These are phyloP conservation scores for Parietichytrium sp. DNA, from an alignment of 108 stramenopile genomes.

Conservation along the genomic window DNA sequence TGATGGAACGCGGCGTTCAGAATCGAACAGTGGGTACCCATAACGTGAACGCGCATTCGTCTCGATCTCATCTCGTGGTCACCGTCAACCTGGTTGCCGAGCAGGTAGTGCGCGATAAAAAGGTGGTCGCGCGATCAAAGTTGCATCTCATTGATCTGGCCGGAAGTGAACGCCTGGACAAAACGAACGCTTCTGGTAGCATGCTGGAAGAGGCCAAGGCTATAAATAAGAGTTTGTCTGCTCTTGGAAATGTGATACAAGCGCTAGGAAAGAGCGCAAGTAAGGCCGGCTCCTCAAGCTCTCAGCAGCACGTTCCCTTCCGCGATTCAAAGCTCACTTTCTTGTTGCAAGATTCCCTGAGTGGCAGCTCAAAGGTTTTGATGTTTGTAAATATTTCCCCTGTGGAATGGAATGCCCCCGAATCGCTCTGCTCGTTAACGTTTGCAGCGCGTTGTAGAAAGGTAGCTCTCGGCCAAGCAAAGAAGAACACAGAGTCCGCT, in stretches of 20 bases:
- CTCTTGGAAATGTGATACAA: constrained; percentile 65
- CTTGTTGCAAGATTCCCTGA: constrained; percentile 76
- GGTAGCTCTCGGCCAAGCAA: constrained; percentile 51
- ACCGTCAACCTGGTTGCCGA: constrained; percentile 47
- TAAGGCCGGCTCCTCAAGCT: too few species aligned
- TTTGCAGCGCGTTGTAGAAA: constrained; percentile 66
- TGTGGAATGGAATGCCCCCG: constrained; percentile 70
- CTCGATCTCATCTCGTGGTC: constrained; percentile 55
- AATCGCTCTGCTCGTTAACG: constrained; percentile 76
- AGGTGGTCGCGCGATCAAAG: constrained; percentile 50
- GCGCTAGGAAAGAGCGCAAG: constrained; percentile 51
- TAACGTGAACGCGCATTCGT: constrained; percentile 60
- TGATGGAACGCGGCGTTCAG: constrained; percentile 44
- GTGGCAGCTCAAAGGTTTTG: constrained; percentile 84
- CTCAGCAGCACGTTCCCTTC: constrained; percentile 75
- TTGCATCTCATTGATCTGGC: constrained; percentile 66
- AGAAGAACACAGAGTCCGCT: background rate
- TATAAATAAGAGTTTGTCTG: constrained; percentile 62
- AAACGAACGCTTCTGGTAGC: constrained; percentile 44
- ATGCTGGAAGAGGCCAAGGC: constrained; percentile 60
- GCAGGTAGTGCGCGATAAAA: too few species aligned
- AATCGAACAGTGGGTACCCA: constrained; percentile 59
- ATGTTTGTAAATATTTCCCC: constrained; percentile 88
- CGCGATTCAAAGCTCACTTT: constrained; percentile 90
- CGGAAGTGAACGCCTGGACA: constrained; percentile 59